Evolutionary conservation across 2,329 filamentous ascomycete genomes (phyloP).

Genomic region (Clathrospora elynae): DNA sequence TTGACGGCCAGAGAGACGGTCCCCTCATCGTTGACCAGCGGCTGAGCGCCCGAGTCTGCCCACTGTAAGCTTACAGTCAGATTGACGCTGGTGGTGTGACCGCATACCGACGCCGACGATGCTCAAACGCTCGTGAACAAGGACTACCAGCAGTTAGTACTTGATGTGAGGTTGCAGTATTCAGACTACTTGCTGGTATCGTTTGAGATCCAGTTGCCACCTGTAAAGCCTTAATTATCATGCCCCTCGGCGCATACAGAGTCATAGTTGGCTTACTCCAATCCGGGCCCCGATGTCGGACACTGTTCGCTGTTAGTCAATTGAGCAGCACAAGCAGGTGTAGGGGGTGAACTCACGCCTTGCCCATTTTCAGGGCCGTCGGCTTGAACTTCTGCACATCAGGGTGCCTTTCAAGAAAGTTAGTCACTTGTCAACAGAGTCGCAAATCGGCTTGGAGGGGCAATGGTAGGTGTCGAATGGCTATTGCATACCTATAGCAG

Average conservation of each 20-base stretch:
- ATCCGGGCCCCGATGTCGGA: constrained; percentile 95
- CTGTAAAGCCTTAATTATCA: constrained; percentile 56
- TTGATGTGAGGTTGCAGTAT: constrained; percentile 13
- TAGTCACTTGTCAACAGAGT: constrained; percentile 32
- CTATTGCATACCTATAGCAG: constrained; percentile 72
- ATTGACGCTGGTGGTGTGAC: constrained; percentile 34
- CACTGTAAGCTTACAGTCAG: constrained; percentile 25
- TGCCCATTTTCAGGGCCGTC: constrained; percentile 87
- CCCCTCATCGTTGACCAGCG: constrained; percentile 88
- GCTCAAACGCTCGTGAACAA: constrained; percentile 95
- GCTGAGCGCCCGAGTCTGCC: constrained; percentile 90
- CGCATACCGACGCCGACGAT: constrained; percentile 91
- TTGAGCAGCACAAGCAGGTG: constrained; percentile 13
- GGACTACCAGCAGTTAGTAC: constrained; percentile 55
- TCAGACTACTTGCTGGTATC: constrained; percentile 72
- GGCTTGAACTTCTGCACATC: constrained; percentile 97
- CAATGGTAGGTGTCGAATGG: constrained; percentile 24
- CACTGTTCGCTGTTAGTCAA: constrained; percentile 60
- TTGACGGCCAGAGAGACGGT: constrained; percentile 94
- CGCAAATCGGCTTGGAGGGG: constrained; percentile 30
- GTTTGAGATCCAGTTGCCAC: constrained; percentile 86
- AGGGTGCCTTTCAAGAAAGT: constrained; percentile 66
- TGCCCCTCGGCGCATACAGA: constrained; percentile 36
- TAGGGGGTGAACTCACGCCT: constrained; percentile 70
- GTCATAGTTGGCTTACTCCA: constrained; percentile 75